Base-by-base conservation (phyloP, 495 filamentous ascomycete genomes). In the Rostrohypoxylon terebratum region DNA sequence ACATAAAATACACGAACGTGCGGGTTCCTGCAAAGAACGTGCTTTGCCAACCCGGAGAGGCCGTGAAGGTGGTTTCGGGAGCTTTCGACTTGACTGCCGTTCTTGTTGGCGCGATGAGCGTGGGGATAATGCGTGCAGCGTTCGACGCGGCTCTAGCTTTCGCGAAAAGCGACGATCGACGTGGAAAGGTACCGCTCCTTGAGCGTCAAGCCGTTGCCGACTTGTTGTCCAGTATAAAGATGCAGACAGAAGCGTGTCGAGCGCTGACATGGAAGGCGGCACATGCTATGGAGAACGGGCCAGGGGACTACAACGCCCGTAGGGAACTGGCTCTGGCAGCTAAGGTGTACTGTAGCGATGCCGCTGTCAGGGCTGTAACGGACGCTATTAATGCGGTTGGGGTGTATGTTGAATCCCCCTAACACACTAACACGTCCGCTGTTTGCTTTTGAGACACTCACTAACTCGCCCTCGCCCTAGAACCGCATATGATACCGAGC, bases 191-290 rank as follows among this genome's bases (percentile, higher is more conserved):
- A 33, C 77, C 79, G n/a, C 63, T 88, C 34, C 66, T 88, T 16
- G 75, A 81, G 54, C 76, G 83, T 8, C 86, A 88, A 72, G 80
- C 81, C 14, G 81, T 87, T 14, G 82, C 85, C 13, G 86, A 88
- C 71, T 64, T 86, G 51, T 61, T 88, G 50, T 84, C 82, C 21
- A 80, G 82, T 16, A 79, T 87, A 62, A 88, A 88, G 77, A 87
- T 87, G 78, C 78, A 81, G 69, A 78, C 81, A 4, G 87, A 89
- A 61, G 83, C 87, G 0, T 78, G 80, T n/a, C 77, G 86, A 51
- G 72, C 79, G 6, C 48, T 89, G 63, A 85, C 82, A 0, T 88
- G 85, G 85, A 88, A 87, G 73, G 85, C 85, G 1, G 75, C 80
- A 0, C 64, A 82, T 60, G 79, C 73, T 4, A 63, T 86, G 44